Evolutionary conservation across 2,329 filamentous ascomycete genomes (phyloP).

Genomic region (Neofusicoccum ribis): DNA sequence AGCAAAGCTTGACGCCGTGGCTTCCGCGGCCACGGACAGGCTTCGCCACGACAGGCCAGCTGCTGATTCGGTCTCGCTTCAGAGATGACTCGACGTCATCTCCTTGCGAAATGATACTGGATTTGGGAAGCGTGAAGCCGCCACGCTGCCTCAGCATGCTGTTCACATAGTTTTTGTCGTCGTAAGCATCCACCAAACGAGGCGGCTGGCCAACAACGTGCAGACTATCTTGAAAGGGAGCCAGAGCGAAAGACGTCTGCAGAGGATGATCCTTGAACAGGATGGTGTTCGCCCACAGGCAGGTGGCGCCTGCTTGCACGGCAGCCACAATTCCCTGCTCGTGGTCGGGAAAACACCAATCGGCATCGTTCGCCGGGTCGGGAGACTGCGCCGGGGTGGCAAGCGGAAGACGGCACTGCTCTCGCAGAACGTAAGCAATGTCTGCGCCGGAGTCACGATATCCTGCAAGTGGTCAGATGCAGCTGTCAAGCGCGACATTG

Average conservation of each 20-base stretch:
- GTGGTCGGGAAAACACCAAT: constrained; percentile 90
- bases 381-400: constrained; percentile 35
- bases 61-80: constrained; percentile 22
- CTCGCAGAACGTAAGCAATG: constrained; percentile 45
- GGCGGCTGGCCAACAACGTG: constrained; percentile 51
- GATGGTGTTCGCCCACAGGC: constrained; percentile 55
- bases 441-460: constrained; percentile 53
- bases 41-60: constrained; percentile 49
- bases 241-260: constrained; percentile 42
- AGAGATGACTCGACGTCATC: constrained; percentile 22
- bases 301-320: constrained; percentile 77
- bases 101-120: constrained; percentile 4
- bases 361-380: constrained; percentile 68
- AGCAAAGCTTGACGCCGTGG: constrained; percentile 52
- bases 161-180: constrained; percentile 55
- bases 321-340: constrained; percentile 98
- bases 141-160: constrained; percentile 40
- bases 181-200: constrained; percentile 49
- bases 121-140: constrained; percentile 42
- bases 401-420: constrained; percentile 32
- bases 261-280: constrained; percentile 52
- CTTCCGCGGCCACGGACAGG: constrained; percentile 52
- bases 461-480: constrained; percentile 32
- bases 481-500: background rate
- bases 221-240: constrained; percentile 32